Evolutionary conservation across 2,329 filamentous ascomycete species (phyloP).

Genomic region (Stemphylium beticola): DNA sequence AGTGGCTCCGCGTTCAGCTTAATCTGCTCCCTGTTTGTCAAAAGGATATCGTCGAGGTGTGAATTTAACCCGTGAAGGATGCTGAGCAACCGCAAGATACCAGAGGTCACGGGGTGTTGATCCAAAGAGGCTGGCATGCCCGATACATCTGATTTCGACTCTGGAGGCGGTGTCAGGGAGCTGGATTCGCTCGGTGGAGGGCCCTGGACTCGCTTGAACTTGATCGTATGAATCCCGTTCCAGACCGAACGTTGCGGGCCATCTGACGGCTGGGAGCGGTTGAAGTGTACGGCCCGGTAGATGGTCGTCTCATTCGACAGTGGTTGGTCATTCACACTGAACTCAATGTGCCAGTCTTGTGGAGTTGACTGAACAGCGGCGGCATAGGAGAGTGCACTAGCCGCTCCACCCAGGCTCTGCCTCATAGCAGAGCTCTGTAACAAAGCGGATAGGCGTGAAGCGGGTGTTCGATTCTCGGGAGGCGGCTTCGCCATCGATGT

Average conservation of each 20-base stretch:
- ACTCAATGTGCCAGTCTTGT: slow-evolving; percentile 97
- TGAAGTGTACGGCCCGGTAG: slow-evolving; percentile 88
- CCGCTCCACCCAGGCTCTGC: slow-evolving; percentile 34
- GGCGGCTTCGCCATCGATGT: slow-evolving; percentile 43
- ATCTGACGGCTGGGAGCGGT: slow-evolving; percentile 67
- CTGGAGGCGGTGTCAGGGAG: slow-evolving; percentile 63
- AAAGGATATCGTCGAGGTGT: slow-evolving; percentile 88
- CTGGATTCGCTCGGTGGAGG: slow-evolving; percentile 77
- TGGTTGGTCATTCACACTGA: slow-evolving; percentile 81
- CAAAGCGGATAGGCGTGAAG: slow-evolving; percentile 39
- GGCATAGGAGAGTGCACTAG: slow-evolving; percentile 78
- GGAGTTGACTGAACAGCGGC: slow-evolving; percentile 80
- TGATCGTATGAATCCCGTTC: slow-evolving; percentile 89
- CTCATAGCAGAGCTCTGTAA: slow-evolving; percentile 43
- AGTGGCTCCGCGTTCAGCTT: slow-evolving; percentile 80
- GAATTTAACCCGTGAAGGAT: slow-evolving; percentile 92
- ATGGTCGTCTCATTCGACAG: slow-evolving; percentile 93
- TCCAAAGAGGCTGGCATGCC: slow-evolving; percentile 79
- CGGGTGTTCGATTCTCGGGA: slow-evolving; percentile 34
- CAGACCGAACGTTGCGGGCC: slow-evolving; percentile 78
- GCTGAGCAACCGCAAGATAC: slow-evolving; percentile 85
- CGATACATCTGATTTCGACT: slow-evolving; percentile 60
- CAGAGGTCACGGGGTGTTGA: slow-evolving; percentile 82
- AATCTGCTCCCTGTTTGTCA: slow-evolving; percentile 74
- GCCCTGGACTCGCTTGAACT: slow-evolving; percentile 84